A percentile compares a stretch with the other conserved stretches of the same genome.
phyloP scores from a whole-genome alignment of 2,329 filamentous ascomycete genomes.

The Trichoderma brevicompactum region DNA sequence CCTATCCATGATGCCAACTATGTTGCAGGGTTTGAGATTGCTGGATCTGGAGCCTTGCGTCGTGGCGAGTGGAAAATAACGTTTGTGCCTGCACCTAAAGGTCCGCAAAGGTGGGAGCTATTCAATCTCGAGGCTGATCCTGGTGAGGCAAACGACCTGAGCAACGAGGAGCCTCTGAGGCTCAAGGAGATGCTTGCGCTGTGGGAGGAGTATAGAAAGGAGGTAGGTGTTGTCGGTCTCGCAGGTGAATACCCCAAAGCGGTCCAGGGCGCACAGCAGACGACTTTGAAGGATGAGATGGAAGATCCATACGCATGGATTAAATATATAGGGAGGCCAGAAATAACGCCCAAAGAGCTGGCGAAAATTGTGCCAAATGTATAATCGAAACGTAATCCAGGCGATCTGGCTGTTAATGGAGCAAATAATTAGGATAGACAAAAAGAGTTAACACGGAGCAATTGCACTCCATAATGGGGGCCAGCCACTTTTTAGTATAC shows the following conservation, averaged over 20 bases:
- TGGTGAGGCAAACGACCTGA: conserved; percentile 41
- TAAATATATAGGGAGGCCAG: conserved; percentile 23
- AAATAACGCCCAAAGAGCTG: conserved; percentile 18
- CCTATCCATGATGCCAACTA: conserved; percentile 9
- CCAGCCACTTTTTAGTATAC: not conserved
- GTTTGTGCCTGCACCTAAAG: conserved; percentile 19
- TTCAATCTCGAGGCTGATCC: conserved; percentile 41
- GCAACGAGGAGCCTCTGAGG: conserved; percentile 34
- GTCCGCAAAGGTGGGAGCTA: conserved; percentile 39
- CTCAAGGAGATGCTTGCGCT: conserved; percentile 38
- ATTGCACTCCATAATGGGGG: not conserved
- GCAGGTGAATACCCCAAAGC: conserved; percentile 19
- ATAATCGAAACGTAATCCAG: not conserved
- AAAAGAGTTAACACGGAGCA: not conserved
- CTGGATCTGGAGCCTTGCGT: conserved; percentile 21
- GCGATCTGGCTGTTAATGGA: not conserved
- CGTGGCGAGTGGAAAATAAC: conserved; percentile 25
- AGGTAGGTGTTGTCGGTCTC: conserved; percentile 31
- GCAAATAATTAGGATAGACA: not conserved
- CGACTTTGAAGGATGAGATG: conserved; percentile 20
- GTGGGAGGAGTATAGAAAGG: conserved; percentile 44
- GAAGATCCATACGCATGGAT: conserved; percentile 27
- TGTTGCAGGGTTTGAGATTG: conserved; percentile 21
- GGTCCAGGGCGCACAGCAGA: conserved; percentile 8
- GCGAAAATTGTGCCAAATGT: not conserved